These are phyloP conservation scores for Acacia crassicarpa DNA, from an alignment of 306 rosid species.

Conservation along the genomic window DNA sequence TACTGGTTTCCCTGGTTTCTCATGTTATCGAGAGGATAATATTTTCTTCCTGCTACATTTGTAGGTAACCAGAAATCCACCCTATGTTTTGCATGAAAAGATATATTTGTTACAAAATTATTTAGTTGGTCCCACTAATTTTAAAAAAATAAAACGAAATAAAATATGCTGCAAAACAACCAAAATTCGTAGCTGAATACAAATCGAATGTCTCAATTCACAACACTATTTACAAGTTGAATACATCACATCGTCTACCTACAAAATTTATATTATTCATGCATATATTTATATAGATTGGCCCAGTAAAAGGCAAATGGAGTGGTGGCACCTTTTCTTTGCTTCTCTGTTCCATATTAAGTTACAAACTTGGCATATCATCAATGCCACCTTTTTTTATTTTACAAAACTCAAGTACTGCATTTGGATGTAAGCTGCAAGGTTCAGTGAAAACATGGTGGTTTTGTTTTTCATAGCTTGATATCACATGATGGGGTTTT, in stretches of 20 bases:
- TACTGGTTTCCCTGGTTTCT: conserved; percentile 18
- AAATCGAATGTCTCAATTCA: background rate
- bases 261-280: background rate
- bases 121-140: background rate
- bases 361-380: background rate
- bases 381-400: background rate
- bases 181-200: background rate
- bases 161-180: background rate
- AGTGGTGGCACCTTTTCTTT: background rate
- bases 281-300: background rate
- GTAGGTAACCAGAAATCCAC: background rate
- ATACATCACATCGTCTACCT: background rate
- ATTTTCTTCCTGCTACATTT: conserved; percentile 18
- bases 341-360: conserved; percentile 23
- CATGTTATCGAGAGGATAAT: background rate
- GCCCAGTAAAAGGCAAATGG: background rate
- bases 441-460: background rate
- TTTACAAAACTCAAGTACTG: background rate
- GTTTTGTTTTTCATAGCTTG: background rate
- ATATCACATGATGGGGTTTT: background rate
- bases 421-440: background rate
- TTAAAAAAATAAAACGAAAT: background rate
- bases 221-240: background rate
- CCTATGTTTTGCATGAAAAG: background rate
- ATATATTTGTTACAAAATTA: background rate